phyloP scores from a whole-genome alignment of 306 rosid genomes.

The Vachellia pachyceras region DNA sequence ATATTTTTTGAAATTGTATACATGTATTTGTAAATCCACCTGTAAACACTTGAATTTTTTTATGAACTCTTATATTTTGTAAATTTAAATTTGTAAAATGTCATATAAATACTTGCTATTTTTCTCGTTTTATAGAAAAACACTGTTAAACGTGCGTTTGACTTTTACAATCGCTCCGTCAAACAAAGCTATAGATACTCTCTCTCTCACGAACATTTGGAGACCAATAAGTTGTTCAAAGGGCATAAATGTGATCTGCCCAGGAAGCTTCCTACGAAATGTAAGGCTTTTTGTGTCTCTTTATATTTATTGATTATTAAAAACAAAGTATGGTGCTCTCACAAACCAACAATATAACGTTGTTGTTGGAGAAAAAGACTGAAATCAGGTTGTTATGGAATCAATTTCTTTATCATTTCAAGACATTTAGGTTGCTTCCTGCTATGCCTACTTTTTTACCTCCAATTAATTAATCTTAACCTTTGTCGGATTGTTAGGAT shows the following conservation, averaged over 20 bases:
- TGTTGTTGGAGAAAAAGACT: background rate
- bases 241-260: conserved; percentile 4
- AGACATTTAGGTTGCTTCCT: background rate
- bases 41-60: too few relatives aligned
- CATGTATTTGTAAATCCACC: too few relatives aligned
- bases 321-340: background rate
- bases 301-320: background rate
- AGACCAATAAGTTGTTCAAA: background rate
- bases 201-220: too few relatives aligned
- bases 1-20: too few relatives aligned
- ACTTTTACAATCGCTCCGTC: too few relatives aligned
- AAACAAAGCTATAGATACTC: too few relatives aligned
- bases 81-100: too few relatives aligned
- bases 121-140: too few relatives aligned
- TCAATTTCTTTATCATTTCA: background rate
- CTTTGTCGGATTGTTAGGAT: background rate
- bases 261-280: conserved; percentile 48
- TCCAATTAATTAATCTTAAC: background rate
- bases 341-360: background rate
- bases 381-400: background rate
- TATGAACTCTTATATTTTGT: too few relatives aligned
- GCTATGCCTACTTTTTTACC: background rate
- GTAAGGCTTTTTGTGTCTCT: conserved; percentile 16
- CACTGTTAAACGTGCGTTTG: too few relatives aligned
- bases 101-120: too few relatives aligned